Base-by-base conservation (phyloP, 2,329 filamentous ascomycete species). In the Calonectria pseudoreteaudii region DNA sequence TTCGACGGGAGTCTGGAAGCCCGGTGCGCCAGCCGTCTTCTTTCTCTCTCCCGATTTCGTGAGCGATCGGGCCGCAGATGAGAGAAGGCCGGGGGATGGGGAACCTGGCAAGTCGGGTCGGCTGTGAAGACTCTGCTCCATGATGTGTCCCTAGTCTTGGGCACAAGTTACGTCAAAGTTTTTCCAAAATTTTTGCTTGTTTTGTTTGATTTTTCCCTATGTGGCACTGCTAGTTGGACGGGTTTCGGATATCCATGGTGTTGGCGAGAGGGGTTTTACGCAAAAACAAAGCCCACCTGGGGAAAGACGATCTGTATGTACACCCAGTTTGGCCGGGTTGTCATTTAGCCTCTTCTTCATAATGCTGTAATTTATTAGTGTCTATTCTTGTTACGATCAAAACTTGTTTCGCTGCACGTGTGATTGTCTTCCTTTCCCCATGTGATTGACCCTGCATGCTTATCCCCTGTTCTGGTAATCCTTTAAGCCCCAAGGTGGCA, bases 341-440 rank as follows among this genome's bases (percentile, higher is more conserved):
- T 81, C 78, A 82, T 82, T 81, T 81, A 79, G 83, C 83, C 82
- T 85, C 80, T 83, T 82, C 81, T 85, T 84, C 83, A 81, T 86
- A 84, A 84, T 84, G 82, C 82, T 86, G 84, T 87, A 87, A 86
- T 87, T 84, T 83, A 84, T 80, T 85, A 86, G 81, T 86, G 82
- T 85, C 80, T 85, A 84, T 44, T 41, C 16, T 83, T 52, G 52
- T 64, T 36, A 64, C 31, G 34, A 49, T 36, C 31, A 47, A 52
- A 30, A 14, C 58, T 44, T 58, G 16, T 38, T 41, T 47, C 44
- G n/a, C 44, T 23, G 20, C 30, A 56, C 28, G 18, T 23, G 18
- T 14, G 38, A n/a, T 47, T 65, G 41, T n/a, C n/a, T n/a, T n/a
- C n/a, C n/a, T n/a, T n/a, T n/a, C 41, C 26, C 60, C 8, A 11